A percentile compares a stretch with the other conserved stretches of the same genome.
phyloP scores from a whole-genome alignment of 148 eudicot species.

The Pharnaceum exiguum region DNA sequence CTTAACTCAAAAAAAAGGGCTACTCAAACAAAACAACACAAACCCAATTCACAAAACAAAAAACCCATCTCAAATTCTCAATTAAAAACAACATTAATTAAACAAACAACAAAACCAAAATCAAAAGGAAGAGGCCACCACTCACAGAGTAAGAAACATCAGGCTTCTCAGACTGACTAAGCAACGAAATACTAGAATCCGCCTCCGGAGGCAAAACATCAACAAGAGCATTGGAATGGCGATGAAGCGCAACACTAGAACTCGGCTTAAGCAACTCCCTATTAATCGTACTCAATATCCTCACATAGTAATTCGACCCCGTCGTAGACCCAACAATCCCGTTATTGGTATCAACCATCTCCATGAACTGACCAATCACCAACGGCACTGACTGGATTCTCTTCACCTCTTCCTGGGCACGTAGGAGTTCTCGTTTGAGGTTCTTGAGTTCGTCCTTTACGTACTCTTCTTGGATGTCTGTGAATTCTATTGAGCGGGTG shows the following conservation, averaged over 20 bases:
- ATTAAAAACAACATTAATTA: slow-evolving; percentile 1
- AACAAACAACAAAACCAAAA: neutral
- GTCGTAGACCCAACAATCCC: slow-evolving; percentile 90
- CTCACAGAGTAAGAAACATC: slow-evolving; percentile 81
- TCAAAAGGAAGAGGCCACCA: neutral
- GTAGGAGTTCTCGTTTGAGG: slow-evolving; percentile 63
- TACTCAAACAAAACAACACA: neutral
- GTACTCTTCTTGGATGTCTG: slow-evolving; percentile 81
- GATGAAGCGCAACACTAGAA: slow-evolving; percentile 77
- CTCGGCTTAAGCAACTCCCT: slow-evolving; percentile 71
- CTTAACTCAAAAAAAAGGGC: neutral
- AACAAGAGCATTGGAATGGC: slow-evolving; percentile 82
- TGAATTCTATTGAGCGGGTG: slow-evolving; percentile 63
- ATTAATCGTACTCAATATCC: slow-evolving; percentile 80
- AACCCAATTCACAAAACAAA: neutral
- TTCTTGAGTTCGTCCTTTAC: slow-evolving; percentile 87
- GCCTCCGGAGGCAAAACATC: slow-evolving; percentile 94
- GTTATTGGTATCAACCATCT: slow-evolving; percentile 78
- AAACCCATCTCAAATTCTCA: neutral
- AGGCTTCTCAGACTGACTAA: slow-evolving; percentile 91
- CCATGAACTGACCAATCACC: slow-evolving; percentile 93
- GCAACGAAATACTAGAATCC: slow-evolving; percentile 80
- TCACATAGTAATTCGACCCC: slow-evolving; percentile 77
- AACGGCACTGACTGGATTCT: slow-evolving; percentile 82
- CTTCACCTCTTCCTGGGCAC: slow-evolving; percentile 89